Base-by-base conservation (phyloP, 345 rosid genomes). In the Zanthoxylum bungeanum region DNA sequence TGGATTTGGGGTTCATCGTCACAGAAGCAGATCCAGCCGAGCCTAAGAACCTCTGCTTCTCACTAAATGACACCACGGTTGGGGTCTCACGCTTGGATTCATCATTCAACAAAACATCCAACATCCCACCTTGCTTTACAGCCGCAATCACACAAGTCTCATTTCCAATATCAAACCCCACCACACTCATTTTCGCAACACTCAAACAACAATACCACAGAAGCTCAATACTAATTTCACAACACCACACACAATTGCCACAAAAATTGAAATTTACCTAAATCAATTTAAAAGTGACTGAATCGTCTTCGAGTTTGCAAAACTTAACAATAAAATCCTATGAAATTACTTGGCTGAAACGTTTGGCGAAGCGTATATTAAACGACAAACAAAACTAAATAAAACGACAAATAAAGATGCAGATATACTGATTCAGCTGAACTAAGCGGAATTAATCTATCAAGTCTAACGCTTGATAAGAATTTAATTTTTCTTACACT, bases 21-120 rank as follows among this genome's bases (percentile, higher is more conserved):
- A 85, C 86, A 66, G 96, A 85, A 19, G 93, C 90, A 47, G 92
- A 93, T 44, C 92, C 96, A 62, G 93, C 92, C 11, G 91, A 81
- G 12, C 96, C 98, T 73, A 90, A 73, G 59, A 88, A 87, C 75
- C 98, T 80, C 81, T 92, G 98, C 78, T 88, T 92, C 82, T 90
- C 98, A 7, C 91, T 88, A 34, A 92, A 92, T 0, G 89, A 90
- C 36, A 92, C 96, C 78, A 87, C 83, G 36, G 87, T 84, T 0
- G 90, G 94, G 1, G 89, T 86, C 70, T 86, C 89, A 28, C 90
- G 82, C 19, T 84, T 87, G 2, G 93, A 91, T 79, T 91, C 96
- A 75, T 91, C 92, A 47, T 91, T 91, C 80, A 91, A 72, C 80
- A 91, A 61, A 67, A 91, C 91, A 73, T 91, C 93, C 65, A 58